Evolutionary conservation across 2,329 filamentous ascomycete genomes (phyloP).

Genomic region (Alternaria hordeiaustralica): DNA sequence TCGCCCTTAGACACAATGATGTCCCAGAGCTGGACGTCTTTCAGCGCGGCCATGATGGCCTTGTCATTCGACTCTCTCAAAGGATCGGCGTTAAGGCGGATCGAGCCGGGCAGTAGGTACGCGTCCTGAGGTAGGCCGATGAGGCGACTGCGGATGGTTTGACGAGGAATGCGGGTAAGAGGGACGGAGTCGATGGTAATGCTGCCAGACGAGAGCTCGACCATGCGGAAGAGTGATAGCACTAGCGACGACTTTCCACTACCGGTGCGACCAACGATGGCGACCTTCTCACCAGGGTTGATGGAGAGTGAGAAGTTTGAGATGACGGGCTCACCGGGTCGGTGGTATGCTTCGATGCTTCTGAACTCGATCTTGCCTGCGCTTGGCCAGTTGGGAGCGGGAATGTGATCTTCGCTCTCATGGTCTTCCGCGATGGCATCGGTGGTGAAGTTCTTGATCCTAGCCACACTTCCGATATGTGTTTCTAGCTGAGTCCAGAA

Average conservation of each 20-base stretch:
- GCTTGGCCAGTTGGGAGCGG: slow-evolving; percentile 53
- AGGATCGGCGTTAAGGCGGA: slow-evolving; percentile 60
- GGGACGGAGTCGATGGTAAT: slow-evolving; percentile 59
- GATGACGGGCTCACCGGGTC: slow-evolving; percentile 49
- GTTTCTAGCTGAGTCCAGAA: slow-evolving; percentile 66
- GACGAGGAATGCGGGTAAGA: slow-evolving; percentile 52
- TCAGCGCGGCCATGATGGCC: slow-evolving; percentile 52
- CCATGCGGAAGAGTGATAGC: slow-evolving; percentile 57
- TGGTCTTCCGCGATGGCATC: slow-evolving; percentile 56
- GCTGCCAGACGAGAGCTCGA: slow-evolving; percentile 52
- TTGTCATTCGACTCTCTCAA: slow-evolving; percentile 45
- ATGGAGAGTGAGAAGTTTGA: slow-evolving; percentile 57
- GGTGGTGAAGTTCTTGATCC: slow-evolving; percentile 61
- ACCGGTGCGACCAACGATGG: slow-evolving; percentile 62
- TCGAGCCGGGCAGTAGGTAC: slow-evolving; percentile 56
- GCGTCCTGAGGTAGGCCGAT: slow-evolving; percentile 61
- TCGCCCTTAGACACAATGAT: slow-evolving; percentile 45
- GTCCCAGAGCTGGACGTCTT: slow-evolving; percentile 55
- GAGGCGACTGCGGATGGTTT: slow-evolving; percentile 55
- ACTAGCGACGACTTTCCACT: slow-evolving; percentile 62
- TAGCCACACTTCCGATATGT: slow-evolving; percentile 62
- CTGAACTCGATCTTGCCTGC: slow-evolving; percentile 53
- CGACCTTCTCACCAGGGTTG: slow-evolving; percentile 56
- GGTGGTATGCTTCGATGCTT: slow-evolving; percentile 55
- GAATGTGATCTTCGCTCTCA: slow-evolving; percentile 57